phyloP scores from a whole-genome alignment of 2,329 filamentous ascomycete genomes.

The Aspergillus udagawae region DNA sequence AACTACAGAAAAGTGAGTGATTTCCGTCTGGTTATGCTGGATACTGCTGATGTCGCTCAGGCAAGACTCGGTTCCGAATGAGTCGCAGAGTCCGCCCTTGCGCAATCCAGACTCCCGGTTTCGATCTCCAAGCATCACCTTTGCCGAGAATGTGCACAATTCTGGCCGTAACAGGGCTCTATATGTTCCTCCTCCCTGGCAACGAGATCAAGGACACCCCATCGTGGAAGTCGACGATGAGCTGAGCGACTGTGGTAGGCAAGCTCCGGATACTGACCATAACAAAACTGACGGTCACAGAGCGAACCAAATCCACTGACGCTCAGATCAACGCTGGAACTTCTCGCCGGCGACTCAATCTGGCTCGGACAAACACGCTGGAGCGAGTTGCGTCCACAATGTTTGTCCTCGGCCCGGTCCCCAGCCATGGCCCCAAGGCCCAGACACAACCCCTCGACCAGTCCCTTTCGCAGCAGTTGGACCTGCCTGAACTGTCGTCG shows the following conservation, averaged over 20 bases:
- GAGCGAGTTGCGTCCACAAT: conserved; percentile 8
- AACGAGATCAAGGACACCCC: conserved; percentile 16
- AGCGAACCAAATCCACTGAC: not conserved
- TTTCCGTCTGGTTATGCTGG: not conserved
- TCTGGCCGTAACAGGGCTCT: conserved; percentile 11
- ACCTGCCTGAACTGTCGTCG: conserved; percentile 41
- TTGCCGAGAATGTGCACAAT: conserved; percentile 7
- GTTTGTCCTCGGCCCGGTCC: conserved; percentile 11
- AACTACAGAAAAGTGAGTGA: not conserved
- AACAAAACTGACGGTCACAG: conserved; percentile 4
- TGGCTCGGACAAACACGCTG: not conserved
- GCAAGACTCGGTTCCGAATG: not conserved
- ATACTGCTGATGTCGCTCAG: not conserved
- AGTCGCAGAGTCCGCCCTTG: not conserved
- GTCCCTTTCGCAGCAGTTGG: conserved; percentile 18
- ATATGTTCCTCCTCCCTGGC: conserved; percentile 23
- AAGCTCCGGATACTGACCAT: too few relatives aligned
- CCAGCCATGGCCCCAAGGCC: conserved; percentile 2
- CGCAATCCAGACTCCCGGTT: not conserved
- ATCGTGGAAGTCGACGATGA: not conserved
- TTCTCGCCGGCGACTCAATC: not conserved
- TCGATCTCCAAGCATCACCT: conserved; percentile 3
- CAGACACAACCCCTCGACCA: not conserved
- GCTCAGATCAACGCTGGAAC: not conserved
- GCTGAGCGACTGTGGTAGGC: not conserved